These are phyloP conservation scores for Chenopodium suecicum DNA, from an alignment of 148 eudicot species.

Conservation along the genomic window DNA sequence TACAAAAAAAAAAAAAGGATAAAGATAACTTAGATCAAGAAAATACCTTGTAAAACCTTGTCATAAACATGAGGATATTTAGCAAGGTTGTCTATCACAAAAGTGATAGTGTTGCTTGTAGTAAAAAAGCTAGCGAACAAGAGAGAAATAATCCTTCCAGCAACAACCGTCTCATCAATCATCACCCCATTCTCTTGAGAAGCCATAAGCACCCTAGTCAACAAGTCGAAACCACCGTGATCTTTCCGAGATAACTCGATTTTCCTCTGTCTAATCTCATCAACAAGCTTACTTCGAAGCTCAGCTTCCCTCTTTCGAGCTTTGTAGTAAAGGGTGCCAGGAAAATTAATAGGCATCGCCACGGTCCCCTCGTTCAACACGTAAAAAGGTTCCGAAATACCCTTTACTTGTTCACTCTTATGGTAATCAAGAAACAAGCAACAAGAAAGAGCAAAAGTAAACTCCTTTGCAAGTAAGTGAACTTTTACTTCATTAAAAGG, in stretches of 20 bases:
- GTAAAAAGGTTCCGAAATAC: background rate
- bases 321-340: conserved; percentile 3
- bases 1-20: no score
- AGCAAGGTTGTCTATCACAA: background rate
- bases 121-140: conserved; percentile 11
- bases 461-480: background rate
- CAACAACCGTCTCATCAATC: background rate
- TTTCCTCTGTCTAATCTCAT: background rate
- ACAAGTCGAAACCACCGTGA: background rate
- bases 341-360: background rate
- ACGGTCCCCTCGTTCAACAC: background rate
- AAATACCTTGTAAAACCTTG: conserved; percentile 11
- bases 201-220: background rate
- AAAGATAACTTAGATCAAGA: background rate
- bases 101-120: conserved; percentile 7
- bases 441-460: background rate
- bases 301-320: background rate
- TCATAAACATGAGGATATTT: conserved; percentile 14
- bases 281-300: background rate
- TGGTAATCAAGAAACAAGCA: background rate
- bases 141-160: background rate
- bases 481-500: background rate
- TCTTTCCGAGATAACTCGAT: background rate
- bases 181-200: background rate
- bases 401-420: background rate